Conservation (phyloP, 805 yeast genomes). For the Teunomyces barrocoloradensis region DNA sequence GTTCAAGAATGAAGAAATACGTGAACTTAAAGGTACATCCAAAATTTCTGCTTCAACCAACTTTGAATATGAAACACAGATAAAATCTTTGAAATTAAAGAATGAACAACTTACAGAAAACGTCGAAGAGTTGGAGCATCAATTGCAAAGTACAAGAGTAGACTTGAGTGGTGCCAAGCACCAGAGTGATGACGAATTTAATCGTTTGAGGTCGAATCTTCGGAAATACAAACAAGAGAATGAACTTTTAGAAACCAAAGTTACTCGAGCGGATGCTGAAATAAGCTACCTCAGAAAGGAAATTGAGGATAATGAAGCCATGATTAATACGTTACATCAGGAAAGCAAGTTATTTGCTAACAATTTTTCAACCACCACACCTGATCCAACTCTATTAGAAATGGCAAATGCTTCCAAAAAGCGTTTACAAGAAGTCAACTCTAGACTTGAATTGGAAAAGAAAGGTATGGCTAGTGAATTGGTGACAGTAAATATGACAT, state of each 20-base stretch:
- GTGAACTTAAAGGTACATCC: slow-evolving; percentile 11
- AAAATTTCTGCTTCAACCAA: slow-evolving; percentile 13
- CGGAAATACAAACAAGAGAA: slow-evolving; percentile 11
- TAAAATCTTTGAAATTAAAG: slow-evolving; percentile 18
- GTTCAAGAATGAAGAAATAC: slow-evolving; percentile 6
- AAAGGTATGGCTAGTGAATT: slow-evolving; percentile 6
- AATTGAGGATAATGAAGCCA: background rate
- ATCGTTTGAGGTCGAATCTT: background rate
- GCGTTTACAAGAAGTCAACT: background rate
- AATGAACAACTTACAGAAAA: slow-evolving; percentile 16
- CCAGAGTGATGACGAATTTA: background rate
- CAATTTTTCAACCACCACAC: background rate
- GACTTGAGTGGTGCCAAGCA: background rate
- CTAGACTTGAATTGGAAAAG: slow-evolving; percentile 5
- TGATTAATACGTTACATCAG: background rate
- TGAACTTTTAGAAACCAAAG: slow-evolving; percentile 14
- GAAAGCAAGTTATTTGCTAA: background rate
- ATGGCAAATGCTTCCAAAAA: slow-evolving; percentile 2
- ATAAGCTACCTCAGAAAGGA: slow-evolving; percentile 2
- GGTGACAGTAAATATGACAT: background rate
- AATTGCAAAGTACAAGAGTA: background rate
- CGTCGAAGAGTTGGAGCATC: slow-evolving; percentile 1
- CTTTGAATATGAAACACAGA: slow-evolving; percentile 21
- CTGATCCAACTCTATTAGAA: slow-evolving; percentile 11
- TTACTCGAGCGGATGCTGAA: background rate